Evolutionary conservation across 805 yeast species (phyloP), one percentile per base, ranked within the genome.

Genomic region (Pichia cephalocereana): DNA sequence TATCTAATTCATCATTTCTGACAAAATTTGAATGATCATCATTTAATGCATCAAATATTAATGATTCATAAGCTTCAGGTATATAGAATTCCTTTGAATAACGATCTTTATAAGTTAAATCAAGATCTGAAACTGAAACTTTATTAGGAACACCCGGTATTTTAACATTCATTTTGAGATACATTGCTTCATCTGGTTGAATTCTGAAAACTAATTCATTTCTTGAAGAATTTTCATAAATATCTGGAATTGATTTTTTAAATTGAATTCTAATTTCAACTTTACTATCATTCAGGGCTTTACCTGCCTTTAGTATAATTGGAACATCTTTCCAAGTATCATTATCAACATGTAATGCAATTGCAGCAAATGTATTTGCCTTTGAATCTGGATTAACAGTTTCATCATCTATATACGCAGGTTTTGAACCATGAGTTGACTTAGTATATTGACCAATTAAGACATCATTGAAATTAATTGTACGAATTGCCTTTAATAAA

Each of bases 251-350:
- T 44, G 85, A 95, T 41, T 84, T 83, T 70, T 83, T 87, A 71
- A 85, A 91, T 73, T 93, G 98, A 52, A 93, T 72, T 67, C 98
- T 79, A 54, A 93, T 83, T 72, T 93, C 99, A 44, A 93, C 99
- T 74, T 89, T 89, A 51, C 91, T 85, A 61, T 83, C 90, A 66
- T 91, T 88, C 52, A 93, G 72, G n/a, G 98, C 96, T 71, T 93
- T 93, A 62, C 99, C 99, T 15, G 98, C 99, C 70, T 96, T 80
- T 74, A 93, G 74, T 46, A 93, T 83, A 62, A 93, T 80, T 47
- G 99, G 99, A 41, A 93, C 98, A 61, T 98, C 98, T 54, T 86
- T 93, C 99, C 99, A 93, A 64, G 97, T 81, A 69, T 93, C 98
- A 67, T 90, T 93, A 60, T 81, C 74, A 66, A 93, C 86, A 55